phyloP scores from a whole-genome alignment of 2,329 filamentous ascomycete species.

The Alternaria sp. region DNA sequence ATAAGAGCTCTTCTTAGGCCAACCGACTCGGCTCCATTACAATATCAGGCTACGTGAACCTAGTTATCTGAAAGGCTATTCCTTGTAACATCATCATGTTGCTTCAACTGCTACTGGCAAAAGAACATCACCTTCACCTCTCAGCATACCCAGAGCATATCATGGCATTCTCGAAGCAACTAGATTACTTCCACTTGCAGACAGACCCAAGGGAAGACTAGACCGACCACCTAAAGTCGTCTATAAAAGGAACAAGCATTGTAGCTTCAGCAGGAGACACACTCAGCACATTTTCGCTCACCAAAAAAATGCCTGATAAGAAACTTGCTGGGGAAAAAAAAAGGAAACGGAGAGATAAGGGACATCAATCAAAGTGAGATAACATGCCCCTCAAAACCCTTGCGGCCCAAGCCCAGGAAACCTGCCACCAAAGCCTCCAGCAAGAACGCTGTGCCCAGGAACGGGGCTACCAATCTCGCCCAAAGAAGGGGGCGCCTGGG shows the following conservation, averaged over 20 bases:
- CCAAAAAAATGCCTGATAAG: not conserved
- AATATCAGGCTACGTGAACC: too few species aligned
- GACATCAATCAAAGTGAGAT: slow-evolving; percentile 6
- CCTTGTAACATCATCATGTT: not conserved
- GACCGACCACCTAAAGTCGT: not conserved
- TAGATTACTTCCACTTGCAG: slow-evolving; percentile 31
- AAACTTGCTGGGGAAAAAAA: not conserved
- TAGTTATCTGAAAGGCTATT: not conserved
- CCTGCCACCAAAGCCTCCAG: slow-evolving; percentile 43
- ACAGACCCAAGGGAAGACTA: slow-evolving; percentile 26
- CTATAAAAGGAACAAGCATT: not conserved
- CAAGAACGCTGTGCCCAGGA: slow-evolving; percentile 54
- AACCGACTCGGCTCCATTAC: not conserved
- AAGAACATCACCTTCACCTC: too few species aligned
- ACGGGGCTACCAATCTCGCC: slow-evolving; percentile 61
- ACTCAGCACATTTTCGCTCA: not conserved
- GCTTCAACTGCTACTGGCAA: not conserved
- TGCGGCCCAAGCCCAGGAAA: slow-evolving; percentile 47
- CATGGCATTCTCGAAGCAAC: slow-evolving; percentile 27
- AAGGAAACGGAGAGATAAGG: slow-evolving; percentile 1
- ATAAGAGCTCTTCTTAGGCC: too few species aligned
- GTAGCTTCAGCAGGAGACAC: not conserved
- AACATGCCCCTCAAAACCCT: slow-evolving; percentile 34
- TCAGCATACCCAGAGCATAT: too few species aligned
- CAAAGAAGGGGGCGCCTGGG: slow-evolving; percentile 38